Percentiles rank a stretch among this genome's conserved stretches.
These are phyloP conservation scores for Blastobotrys mokoenaii DNA, from an alignment of 805 yeast species.

Conservation along the genomic window DNA sequence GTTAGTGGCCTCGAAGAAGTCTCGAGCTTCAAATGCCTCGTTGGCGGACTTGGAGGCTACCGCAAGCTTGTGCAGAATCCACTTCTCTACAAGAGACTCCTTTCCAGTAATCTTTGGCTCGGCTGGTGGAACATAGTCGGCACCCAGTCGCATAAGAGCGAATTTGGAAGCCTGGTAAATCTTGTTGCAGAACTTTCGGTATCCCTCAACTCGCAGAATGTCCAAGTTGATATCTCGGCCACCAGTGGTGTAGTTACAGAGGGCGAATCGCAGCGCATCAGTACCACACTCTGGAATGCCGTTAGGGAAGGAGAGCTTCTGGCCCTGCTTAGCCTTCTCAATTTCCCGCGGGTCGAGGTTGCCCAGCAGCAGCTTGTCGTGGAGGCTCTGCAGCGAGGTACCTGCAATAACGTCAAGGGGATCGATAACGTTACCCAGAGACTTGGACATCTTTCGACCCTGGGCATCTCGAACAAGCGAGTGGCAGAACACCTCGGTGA, in stretches of 20 bases:
- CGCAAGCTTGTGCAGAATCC: conserved; percentile 87
- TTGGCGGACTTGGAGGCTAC: conserved; percentile 57
- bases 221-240: conserved; percentile 97
- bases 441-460: conserved; percentile 98
- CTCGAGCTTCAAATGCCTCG: conserved; percentile 68
- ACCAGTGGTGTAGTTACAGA: conserved; percentile 97
- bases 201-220: conserved; percentile 94
- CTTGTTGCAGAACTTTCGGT: conserved; percentile 99
- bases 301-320: conserved; percentile 80
- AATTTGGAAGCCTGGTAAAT: conserved; percentile 98
- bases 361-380: conserved; percentile 68
- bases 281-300: conserved; percentile 99
- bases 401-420: conserved; percentile 92
- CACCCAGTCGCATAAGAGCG: conserved; percentile 87
- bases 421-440: conserved; percentile 93
- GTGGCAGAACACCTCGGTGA: conserved; percentile 95
- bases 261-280: conserved; percentile 94
- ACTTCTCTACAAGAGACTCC: conserved; percentile 87
- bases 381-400: conserved; percentile 69
- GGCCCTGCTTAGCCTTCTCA: conserved; percentile 81
- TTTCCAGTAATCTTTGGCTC: conserved; percentile 56
- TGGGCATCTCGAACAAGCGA: conserved; percentile 98
- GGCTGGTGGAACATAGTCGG: conserved; percentile 76
- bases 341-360: conserved; percentile 86
- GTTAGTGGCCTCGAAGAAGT: conserved; percentile 80